Evolutionary conservation across 176 grass and related monocot species (phyloP), one percentile per base, ranked within the genome.

Genomic region (Chloris gayana): DNA sequence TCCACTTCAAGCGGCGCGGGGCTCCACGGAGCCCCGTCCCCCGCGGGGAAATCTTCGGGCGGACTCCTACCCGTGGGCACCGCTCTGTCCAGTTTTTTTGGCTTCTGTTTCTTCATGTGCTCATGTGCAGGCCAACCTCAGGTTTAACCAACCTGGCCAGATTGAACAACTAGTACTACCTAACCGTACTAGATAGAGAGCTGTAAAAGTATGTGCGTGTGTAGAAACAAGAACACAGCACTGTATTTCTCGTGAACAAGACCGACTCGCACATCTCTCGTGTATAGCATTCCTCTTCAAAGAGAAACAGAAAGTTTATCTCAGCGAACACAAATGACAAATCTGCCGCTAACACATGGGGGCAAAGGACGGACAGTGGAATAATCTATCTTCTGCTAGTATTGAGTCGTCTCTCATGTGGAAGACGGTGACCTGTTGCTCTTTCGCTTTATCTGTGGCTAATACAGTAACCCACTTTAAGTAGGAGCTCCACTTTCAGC

Each of bases 401-500:
- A 8, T 6, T 42, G 34, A 10, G 8, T 22, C 18, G 34, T 35
- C 34, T 35, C 34, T 35, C 34, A 58, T 24, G 22, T 58, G 54
- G 8, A 58, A 58, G 9, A 58, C 1, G 54, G 25, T 5, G 34
- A 35, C 34, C 5, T 35, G 34, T 35, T 5, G 11, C 8, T 25
- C 21, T 7, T 45, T 70, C 2, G 4, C 22, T 75, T 67, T 69
- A 42, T 84, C 24, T 26, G 38, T 35, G 50, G 21, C 66, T 57
- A 27, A 26, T 24, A n/a, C 19, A 67, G 8, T 17, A 42, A 32
- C 6, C 7, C 13, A 27, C 26, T 44, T 75, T 75, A 44, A 19
- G 67, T 46, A 4, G n/a, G 34, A 35, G 34, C 32, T 60, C 5
- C 32, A 4, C 64, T 80, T 80, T 80, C 29, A 47, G 69, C 60